Base-by-base conservation (phyloP, 768 basidiomycete species). In the Lentinula raphanica region DNA sequence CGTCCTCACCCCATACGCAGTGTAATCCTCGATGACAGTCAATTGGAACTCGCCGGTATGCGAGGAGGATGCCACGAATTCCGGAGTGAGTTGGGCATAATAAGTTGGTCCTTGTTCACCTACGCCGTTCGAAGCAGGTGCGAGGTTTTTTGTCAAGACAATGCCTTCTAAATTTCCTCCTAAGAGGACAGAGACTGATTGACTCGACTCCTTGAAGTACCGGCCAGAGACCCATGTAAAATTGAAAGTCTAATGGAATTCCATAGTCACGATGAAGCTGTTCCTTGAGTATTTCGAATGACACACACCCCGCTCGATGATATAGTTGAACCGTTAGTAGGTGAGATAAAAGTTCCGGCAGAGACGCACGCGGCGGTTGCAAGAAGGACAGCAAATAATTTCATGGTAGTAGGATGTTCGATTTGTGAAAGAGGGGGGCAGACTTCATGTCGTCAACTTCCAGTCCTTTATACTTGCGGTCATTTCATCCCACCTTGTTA, bases 201-300 rank as follows among this genome's bases (percentile, higher is more conserved):
- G 32, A 27, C 54, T 54, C 11, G 54, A 42, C 42, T 54, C 54
- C 19, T 54, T 42, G 39, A 54, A 54, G 54, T 54, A 54, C 17
- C 54, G 36, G 39, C 54, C 28, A 35, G 54, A 54, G 4, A 42
- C 27, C 54, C 54, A 54, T 6, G 54, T 54, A 11, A 54, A 54
- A 39, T 54, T 54, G 54, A 54, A 54, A 7, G 36, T 3, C 54
- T 54, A 19, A 9, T 12, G 3, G 27, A 31, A 2, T 9, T 7
- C 19, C 11, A 15, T 11, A 29, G 32, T 8, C 2, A 50, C 31
- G 29, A 11, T 19, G 11, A 17, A 12, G 39, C 1, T 40, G 29
- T 31, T n/a, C 5, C 9, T 19, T 15, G 11, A 21, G 11, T 11
- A 2, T 9, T 25, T 1, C 25, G 19, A 19, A 31, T n/a, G n/a